Percentiles rank a stretch among this genome's conserved stretches.
phyloP scores from a whole-genome alignment of 345 rosid species.

The Euphorbia peplus region DNA sequence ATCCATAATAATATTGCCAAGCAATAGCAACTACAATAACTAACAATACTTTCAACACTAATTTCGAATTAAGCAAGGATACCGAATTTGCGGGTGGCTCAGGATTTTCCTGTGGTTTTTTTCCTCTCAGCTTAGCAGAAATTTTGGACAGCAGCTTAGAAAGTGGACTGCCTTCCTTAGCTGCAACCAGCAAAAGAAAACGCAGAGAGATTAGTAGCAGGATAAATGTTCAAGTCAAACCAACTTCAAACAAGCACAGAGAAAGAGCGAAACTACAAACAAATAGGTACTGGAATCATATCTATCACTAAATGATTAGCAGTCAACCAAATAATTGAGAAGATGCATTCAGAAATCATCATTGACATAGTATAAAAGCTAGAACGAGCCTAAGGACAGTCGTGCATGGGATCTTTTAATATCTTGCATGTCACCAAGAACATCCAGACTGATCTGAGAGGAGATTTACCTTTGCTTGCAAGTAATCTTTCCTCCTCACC shows the following conservation, averaged over 20 bases:
- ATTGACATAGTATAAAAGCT: too few relatives aligned
- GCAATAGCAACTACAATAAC: slow-evolving; percentile 61
- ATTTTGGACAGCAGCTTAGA: slow-evolving; percentile 44
- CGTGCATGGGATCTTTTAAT: too few relatives aligned
- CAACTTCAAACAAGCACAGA: not conserved
- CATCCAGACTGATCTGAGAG: not conserved
- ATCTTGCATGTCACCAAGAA: not conserved
- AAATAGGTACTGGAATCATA: not conserved
- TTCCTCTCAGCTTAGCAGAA: slow-evolving; percentile 58
- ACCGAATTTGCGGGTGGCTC: slow-evolving; percentile 27
- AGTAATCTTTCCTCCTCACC: slow-evolving; percentile 81
- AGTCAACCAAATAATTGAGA: not conserved
- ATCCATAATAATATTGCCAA: slow-evolving; percentile 58
- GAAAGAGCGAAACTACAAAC: not conserved
- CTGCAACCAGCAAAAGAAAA: slow-evolving; percentile 28
- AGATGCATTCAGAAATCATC: not conserved
- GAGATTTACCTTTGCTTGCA: slow-evolving; percentile 56
- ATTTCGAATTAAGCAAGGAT: slow-evolving; percentile 41
- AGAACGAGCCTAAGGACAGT: too few relatives aligned
- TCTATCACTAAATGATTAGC: slow-evolving; percentile 1
- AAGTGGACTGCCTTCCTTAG: slow-evolving; percentile 36
- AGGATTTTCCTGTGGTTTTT: slow-evolving; percentile 32
- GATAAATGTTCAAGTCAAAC: not conserved
- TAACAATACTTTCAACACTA: slow-evolving; percentile 48
- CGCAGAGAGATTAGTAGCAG: not conserved